Evolutionary conservation across 2,329 filamentous ascomycete species (phyloP).

Genomic region (Ceratocystis variospora): DNA sequence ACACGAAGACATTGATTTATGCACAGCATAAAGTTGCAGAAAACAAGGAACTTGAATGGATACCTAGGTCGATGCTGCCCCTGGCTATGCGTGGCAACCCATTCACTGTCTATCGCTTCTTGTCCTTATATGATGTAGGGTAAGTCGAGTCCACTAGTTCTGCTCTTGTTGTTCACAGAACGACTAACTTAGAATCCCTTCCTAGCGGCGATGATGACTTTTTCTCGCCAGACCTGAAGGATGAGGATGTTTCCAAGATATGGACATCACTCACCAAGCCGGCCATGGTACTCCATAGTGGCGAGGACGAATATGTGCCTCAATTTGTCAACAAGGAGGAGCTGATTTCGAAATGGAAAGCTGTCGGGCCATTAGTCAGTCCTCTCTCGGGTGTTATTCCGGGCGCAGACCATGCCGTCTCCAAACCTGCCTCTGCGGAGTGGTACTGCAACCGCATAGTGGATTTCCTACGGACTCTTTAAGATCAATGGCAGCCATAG

Average conservation of each 20-base stretch:
- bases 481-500: neutral
- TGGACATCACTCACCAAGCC: constrained; percentile 51
- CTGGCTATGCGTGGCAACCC: constrained; percentile 29
- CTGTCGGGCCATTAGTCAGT: constrained; percentile 34
- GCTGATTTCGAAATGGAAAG: constrained; percentile 45
- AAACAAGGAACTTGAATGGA: constrained; percentile 40
- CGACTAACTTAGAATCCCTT: neutral
- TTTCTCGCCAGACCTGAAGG: constrained; percentile 65
- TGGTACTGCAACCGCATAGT: constrained; percentile 38
- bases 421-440: constrained; percentile 31
- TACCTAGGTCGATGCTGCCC: constrained; percentile 37
- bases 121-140: constrained; percentile 38
- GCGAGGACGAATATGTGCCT: constrained; percentile 52
- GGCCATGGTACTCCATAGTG: constrained; percentile 52
- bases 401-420: constrained; percentile 38
- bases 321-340: constrained; percentile 40
- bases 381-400: constrained; percentile 40
- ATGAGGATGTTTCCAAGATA: constrained; percentile 41
- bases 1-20: constrained; percentile 33
- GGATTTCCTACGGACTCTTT: constrained; percentile 31
- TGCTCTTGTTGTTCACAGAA: neutral
- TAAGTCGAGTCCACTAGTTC: constrained; percentile 26
- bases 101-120: constrained; percentile 40
- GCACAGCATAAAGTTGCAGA: constrained; percentile 42
- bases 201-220: constrained; percentile 65